Evolutionary conservation across 768 basidiomycete genomes (phyloP), one percentile per base, ranked within the genome.

Genomic region (Lactifluus pinguis): DNA sequence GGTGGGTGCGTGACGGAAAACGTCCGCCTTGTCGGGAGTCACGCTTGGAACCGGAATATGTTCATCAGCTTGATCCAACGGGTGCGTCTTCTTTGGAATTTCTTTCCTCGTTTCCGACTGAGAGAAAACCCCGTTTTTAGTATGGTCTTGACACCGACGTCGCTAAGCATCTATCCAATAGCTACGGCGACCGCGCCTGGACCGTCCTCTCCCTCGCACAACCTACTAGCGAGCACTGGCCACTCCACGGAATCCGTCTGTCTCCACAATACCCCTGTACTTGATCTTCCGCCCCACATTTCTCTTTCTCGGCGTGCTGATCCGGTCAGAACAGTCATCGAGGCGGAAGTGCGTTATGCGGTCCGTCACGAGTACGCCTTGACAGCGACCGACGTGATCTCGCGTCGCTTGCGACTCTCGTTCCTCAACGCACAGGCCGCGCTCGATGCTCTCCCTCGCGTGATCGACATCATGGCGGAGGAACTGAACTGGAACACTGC

Each of bases 121-220:
- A 57, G 25, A 34, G 32, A 34, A 21, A 39, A 19, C 9, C 19
- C 5, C 25, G 25, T 19, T 34, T 61, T 14, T 57, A 92, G 91
- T 95, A 91, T 72, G 93, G 94, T 21, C 72, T 95, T 21, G 89
- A 92, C 60, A 86, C 89, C 0, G 95, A 95, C 30, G 90, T 98
- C 4, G 95, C 95, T 3, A 87, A 87, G 69, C 94, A 98, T 68
- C 78, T 99, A 4, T 84, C 93, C n/a, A 86, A 90, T 56, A 89
- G 86, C 68, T 98, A 99, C 69, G 95, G 95, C 29, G 94, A 97
- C 73, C 87, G 94, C 54, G 94, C 95, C 0, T 98, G 95, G 95
- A 88, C 89, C 0, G 91, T 98, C 0, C 89, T 87, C 67, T 82
- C 84, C 0, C 80, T 94, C 59, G 87, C 89, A 1, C 78, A 85